Evolutionary conservation across 1,284 basidiomycete genomes (phyloP).

Genomic region (Kwoniella shivajii): DNA sequence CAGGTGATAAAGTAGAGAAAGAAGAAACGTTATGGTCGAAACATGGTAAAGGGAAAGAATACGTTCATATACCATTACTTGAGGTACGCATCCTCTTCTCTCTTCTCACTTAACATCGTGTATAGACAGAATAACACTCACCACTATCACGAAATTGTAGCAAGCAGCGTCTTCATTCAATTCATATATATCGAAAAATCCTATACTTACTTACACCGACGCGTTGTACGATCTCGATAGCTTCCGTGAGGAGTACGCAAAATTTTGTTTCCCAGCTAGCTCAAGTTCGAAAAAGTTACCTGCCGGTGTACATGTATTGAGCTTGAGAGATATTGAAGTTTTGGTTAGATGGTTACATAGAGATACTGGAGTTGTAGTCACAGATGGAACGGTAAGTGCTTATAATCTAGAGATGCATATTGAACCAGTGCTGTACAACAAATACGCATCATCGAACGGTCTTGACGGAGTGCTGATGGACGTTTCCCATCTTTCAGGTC

Average conservation of each 20-base stretch:
- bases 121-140: background rate
- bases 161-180: constrained; percentile 65
- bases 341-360: constrained; percentile 76
- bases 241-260: constrained; percentile 66
- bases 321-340: constrained; percentile 61
- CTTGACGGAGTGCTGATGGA: no score
- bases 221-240: constrained; percentile 64
- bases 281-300: constrained; percentile 17
- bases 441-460: background rate
- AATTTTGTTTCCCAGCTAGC: constrained; percentile 53
- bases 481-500: constrained; percentile 57
- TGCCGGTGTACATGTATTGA: constrained; percentile 18
- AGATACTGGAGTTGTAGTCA: constrained; percentile 66
- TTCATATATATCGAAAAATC: constrained; percentile 58
- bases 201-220: constrained; percentile 62
- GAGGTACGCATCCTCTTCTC: constrained; percentile 34
- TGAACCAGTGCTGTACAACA: background rate
- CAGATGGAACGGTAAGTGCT: constrained; percentile 65
- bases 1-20: constrained; percentile 60
- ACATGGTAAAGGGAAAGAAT: constrained; percentile 64
- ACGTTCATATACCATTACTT: constrained; percentile 64
- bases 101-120: background rate
- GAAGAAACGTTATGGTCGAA: constrained; percentile 68
- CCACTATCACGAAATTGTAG: constrained; percentile 20
- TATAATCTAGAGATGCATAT: background rate